A percentile compares a stretch with the other conserved stretches of the same genome.
Evolutionary conservation across 2,329 filamentous ascomycete genomes (phyloP).

Genomic region (Lachnellula willkommii): DNA sequence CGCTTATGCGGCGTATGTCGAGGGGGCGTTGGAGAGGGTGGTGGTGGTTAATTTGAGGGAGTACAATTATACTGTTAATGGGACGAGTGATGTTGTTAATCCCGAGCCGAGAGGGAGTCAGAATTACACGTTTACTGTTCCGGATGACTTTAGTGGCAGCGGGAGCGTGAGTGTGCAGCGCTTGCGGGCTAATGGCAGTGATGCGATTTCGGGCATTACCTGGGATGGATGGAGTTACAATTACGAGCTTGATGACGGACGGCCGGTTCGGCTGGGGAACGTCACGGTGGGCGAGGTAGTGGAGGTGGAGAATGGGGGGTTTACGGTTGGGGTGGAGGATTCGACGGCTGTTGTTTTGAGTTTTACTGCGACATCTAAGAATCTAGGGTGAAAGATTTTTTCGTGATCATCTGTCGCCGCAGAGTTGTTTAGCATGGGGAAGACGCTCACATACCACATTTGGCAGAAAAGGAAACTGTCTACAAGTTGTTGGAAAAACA

Average conservation of each 20-base stretch:
- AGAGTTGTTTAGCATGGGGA: too few relatives aligned
- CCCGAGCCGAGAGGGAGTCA: constrained; percentile 30
- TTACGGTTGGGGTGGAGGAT: constrained; percentile 38
- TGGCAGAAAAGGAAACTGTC: too few relatives aligned
- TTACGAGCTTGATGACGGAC: constrained; percentile 50
- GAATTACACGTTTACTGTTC: constrained; percentile 40
- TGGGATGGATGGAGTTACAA: constrained; percentile 60
- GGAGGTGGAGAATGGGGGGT: constrained; percentile 33
- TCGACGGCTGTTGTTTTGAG: constrained; percentile 34
- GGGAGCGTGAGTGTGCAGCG: constrained; percentile 39
- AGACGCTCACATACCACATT: too few relatives aligned
- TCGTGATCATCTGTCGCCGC: too few relatives aligned
- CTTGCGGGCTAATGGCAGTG: constrained; percentile 56
- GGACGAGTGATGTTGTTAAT: constrained; percentile 29
- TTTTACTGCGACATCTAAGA: constrained; percentile 1
- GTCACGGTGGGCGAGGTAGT: constrained; percentile 47
- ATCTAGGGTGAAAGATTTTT: too few relatives aligned
- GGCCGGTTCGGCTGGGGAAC: constrained; percentile 49
- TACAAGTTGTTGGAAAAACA: too few relatives aligned
- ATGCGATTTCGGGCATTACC: constrained; percentile 56
- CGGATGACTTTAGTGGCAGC: constrained; percentile 10
- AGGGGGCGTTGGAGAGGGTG: constrained; percentile 40
- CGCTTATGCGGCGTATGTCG: constrained; percentile 52
- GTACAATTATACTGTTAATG: constrained; percentile 53
- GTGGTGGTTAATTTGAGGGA: constrained; percentile 53